phyloP scores from a whole-genome alignment of 352 stramenopile genomes.

The Peronosclerospora sorghi region DNA sequence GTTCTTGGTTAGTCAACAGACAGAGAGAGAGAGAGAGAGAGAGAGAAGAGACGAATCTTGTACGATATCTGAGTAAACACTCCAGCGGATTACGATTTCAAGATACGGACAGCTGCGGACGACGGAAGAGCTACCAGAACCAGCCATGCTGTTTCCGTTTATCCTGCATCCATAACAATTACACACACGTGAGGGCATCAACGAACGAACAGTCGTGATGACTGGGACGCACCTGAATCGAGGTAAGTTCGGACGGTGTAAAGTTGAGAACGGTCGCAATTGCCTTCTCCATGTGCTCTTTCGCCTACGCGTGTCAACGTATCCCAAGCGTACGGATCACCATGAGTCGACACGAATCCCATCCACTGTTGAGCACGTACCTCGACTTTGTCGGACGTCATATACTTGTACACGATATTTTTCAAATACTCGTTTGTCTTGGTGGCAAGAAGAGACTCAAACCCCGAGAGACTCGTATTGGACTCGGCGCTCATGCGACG shows the following conservation, averaged over 20 bases:
- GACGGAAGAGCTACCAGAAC: constrained; percentile 76
- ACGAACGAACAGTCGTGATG: too few species aligned
- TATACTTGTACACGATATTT: constrained; percentile 88
- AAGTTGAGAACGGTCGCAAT: constrained; percentile 85
- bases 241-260: constrained; percentile 45
- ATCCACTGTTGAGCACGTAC: constrained; percentile 11
- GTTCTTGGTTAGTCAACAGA: too few species aligned
- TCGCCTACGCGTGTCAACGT: constrained; percentile 29
- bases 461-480: constrained; percentile 68
- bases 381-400: constrained; percentile 76
- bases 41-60: too few species aligned
- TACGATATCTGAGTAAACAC: too few species aligned
- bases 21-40: too few species aligned
- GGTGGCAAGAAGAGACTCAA: constrained; percentile 65
- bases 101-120: too few species aligned
- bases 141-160: constrained; percentile 53
- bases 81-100: too few species aligned
- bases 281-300: constrained; percentile 84
- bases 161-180: constrained; percentile 22
- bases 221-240: constrained; percentile 43
- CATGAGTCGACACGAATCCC: not conserved
- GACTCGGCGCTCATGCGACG: constrained; percentile 72
- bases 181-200: not conserved
- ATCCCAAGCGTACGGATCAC: constrained; percentile 1
- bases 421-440: constrained; percentile 85